Evolutionary conservation across 805 yeast genomes (phyloP).

Genomic region (Ogataea nitratoaversa): DNA sequence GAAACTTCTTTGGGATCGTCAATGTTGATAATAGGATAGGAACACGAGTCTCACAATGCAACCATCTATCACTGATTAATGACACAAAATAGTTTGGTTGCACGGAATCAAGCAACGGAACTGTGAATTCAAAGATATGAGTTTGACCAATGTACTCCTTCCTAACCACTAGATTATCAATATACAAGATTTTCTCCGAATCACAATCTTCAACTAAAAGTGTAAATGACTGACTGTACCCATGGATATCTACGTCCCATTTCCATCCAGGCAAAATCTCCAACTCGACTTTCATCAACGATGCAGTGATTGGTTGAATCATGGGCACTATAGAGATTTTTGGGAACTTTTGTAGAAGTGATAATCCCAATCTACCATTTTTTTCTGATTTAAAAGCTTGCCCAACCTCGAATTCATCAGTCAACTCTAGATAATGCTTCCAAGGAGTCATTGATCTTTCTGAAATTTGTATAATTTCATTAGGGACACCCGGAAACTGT

Average conservation of each 20-base stretch:
- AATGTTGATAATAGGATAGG: slow-evolving; percentile 55
- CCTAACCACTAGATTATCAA: slow-evolving; percentile 50
- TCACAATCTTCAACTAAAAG: slow-evolving; percentile 78
- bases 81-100: slow-evolving; percentile 72
- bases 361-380: slow-evolving; percentile 55
- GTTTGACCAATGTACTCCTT: slow-evolving; percentile 47
- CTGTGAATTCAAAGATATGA: slow-evolving; percentile 59
- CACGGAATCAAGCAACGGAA: slow-evolving; percentile 52
- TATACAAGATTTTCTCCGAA: slow-evolving; percentile 67
- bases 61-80: slow-evolving; percentile 79
- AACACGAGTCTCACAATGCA: slow-evolving; percentile 61
- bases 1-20: slow-evolving; percentile 57
- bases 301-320: slow-evolving; percentile 74
- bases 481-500: slow-evolving; percentile 72
- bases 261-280: slow-evolving; percentile 69
- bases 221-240: slow-evolving; percentile 59
- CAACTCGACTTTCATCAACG: slow-evolving; percentile 60
- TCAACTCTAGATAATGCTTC: slow-evolving; percentile 64
- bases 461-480: slow-evolving; percentile 63
- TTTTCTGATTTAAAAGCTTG: slow-evolving; percentile 73
- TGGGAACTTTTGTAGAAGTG: slow-evolving; percentile 71
- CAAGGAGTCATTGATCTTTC: slow-evolving; percentile 85
- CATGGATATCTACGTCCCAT: slow-evolving; percentile 70
- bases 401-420: slow-evolving; percentile 70
- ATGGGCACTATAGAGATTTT: slow-evolving; percentile 51